Percentiles rank a stretch among this genome's conserved stretches.
These are phyloP conservation scores for Russula olivacea DNA, from an alignment of 768 basidiomycete species.

Conservation along the genomic window DNA sequence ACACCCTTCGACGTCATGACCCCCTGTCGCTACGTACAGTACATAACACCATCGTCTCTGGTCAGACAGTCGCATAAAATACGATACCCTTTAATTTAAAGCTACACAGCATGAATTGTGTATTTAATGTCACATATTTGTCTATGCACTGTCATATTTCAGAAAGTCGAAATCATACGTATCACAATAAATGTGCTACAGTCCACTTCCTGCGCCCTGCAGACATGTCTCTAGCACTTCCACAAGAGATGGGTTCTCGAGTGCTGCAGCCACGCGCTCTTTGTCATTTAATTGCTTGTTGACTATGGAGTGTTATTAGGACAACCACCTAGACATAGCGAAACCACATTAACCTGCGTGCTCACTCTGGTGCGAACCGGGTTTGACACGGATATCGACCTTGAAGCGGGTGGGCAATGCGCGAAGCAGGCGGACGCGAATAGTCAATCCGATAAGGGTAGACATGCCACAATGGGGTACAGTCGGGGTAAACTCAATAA, in stretches of 20 bases:
- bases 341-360: slow-evolving; percentile 55
- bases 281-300: slow-evolving; percentile 99
- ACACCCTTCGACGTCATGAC: background rate
- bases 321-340: background rate
- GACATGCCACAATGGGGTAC: slow-evolving; percentile 98
- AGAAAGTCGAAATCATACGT: background rate
- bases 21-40: background rate
- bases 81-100: slow-evolving; percentile 14
- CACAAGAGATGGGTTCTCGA: slow-evolving; percentile 84
- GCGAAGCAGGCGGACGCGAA: slow-evolving; percentile 84
- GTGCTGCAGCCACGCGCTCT: slow-evolving; percentile 93
- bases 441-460: slow-evolving; percentile 94
- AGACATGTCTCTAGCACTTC: slow-evolving; percentile 83
- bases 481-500: slow-evolving; percentile 94
- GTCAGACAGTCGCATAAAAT: slow-evolving; percentile 13
- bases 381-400: slow-evolving; percentile 87
- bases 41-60: slow-evolving; percentile 9
- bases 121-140: background rate
- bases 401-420: slow-evolving; percentile 91
- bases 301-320: slow-evolving; percentile 42
- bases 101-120: background rate
- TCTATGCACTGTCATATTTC: background rate
- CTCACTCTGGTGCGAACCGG: slow-evolving; percentile 95
- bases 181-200: background rate
- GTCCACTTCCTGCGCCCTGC: slow-evolving; percentile 25